These are phyloP conservation scores for Sphagnum fallax DNA, from an alignment of 228 moss, liverwort and hornwort genomes.

Conservation along the genomic window DNA sequence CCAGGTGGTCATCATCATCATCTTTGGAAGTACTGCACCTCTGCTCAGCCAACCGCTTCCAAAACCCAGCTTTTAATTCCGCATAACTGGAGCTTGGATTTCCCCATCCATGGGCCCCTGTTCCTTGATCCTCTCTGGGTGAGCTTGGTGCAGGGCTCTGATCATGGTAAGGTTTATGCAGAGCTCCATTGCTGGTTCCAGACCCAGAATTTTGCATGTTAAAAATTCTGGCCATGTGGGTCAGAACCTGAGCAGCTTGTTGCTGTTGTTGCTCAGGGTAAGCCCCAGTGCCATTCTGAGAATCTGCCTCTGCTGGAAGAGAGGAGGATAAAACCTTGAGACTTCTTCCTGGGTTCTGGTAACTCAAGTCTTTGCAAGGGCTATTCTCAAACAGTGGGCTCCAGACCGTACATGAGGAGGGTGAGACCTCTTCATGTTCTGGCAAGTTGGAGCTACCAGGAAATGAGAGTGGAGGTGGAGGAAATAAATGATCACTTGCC, in stretches of 20 bases:
- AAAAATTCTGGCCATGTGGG: conserved; percentile 6
- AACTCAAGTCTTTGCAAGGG: conserved; percentile 1
- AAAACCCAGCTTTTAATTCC: conserved; percentile 15
- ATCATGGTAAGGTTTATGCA: no score
- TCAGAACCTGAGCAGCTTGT: neutral
- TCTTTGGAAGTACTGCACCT: neutral
- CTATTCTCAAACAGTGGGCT: conserved; percentile 5
- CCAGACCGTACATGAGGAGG: conserved; percentile 2
- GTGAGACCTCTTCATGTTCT: neutral
- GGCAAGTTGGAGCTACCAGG: no score
- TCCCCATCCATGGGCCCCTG: no score
- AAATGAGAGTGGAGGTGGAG: neutral
- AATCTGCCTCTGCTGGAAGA: neutral
- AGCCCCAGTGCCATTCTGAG: no score
- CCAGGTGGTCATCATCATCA: neutral
- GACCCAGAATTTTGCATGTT: no score
- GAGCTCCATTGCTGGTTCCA: no score
- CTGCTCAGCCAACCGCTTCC: conserved; percentile 16
- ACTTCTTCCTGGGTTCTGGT: neutral
- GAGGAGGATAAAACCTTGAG: neutral
- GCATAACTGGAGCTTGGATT: conserved; percentile 6
- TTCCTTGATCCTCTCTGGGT: no score
- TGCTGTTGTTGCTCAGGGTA: no score
- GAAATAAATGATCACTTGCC: conserved; percentile 3
- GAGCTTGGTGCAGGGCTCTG: no score